A percentile compares a stretch with the other conserved stretches of the same genome.
Evolutionary conservation across 2,329 filamentous ascomycete genomes (phyloP).

Genomic region (Aureobasidium sp.): DNA sequence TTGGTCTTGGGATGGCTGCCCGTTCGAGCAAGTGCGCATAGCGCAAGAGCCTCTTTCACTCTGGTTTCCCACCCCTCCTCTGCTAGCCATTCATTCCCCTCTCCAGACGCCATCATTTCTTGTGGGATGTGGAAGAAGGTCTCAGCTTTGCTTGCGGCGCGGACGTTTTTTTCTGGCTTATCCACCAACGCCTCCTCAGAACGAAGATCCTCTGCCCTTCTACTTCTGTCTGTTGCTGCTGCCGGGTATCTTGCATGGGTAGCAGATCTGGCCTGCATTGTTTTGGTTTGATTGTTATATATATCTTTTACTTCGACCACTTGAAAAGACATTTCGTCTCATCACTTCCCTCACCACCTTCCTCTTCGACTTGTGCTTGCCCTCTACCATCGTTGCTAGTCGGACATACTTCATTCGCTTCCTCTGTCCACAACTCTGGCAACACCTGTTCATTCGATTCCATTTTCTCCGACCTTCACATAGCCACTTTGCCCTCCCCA

Average conservation of each 20-base stretch:
- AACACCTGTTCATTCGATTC: background rate
- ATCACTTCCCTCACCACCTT: background rate
- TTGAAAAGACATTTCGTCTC: background rate
- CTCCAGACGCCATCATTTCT: constrained; percentile 10
- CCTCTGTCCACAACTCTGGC: background rate
- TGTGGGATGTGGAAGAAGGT: constrained; percentile 6
- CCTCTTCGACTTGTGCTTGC: background rate
- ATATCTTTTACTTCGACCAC: constrained; percentile 8
- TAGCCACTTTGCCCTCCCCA: background rate
- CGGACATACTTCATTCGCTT: background rate
- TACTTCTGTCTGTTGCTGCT: constrained; percentile 10
- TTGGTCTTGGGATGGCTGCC: constrained; percentile 23
- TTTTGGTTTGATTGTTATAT: constrained; percentile 10
- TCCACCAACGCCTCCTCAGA: constrained; percentile 10
- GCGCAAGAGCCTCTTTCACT: constrained; percentile 18
- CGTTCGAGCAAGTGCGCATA: constrained; percentile 17
- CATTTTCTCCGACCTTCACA: background rate
- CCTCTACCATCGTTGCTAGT: background rate
- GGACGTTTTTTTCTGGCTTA: constrained; percentile 11
- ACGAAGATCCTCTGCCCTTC: constrained; percentile 7
- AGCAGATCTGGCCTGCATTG: constrained; percentile 8
- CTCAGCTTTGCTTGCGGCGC: constrained; percentile 8
- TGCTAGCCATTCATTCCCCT: constrained; percentile 8
- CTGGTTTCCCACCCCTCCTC: constrained; percentile 16
- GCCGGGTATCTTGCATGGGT: constrained; percentile 4